Base-by-base conservation (phyloP, 352 stramenopile species). In the Pythium chondricola region DNA sequence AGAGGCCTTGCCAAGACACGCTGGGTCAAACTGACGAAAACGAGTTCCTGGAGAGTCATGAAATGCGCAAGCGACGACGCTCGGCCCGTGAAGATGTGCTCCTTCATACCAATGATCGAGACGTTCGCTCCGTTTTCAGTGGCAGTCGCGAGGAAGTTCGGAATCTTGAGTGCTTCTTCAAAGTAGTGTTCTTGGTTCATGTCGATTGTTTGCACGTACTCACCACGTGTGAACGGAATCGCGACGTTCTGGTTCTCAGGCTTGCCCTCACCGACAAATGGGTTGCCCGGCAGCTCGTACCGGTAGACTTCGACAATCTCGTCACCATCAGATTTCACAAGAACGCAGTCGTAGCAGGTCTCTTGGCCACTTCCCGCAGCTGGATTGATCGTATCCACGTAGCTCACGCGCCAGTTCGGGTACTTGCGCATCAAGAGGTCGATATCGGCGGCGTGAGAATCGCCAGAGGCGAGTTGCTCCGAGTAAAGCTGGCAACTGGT, bases 381-480 rank as follows among this genome's bases (percentile, higher is more conserved):
- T 63, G 59, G 90, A 8, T 67, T 64, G 39, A 90, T 81, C 46
- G 79, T 91, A 39, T 96, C 82, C 9, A 96, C 79, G 55, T 95
- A 95, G 30, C 80, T 90, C 38, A 95, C 85, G 33, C 85, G 86
- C 64, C 82, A 89, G 63, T 98, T 97, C 20, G 94, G 95, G 71
- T 97, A 98, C 49, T 97, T 93, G 16, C 95, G 86, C 85, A 99
- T 96, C 2, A 99, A 74, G 21, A 97, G 65, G 44, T 99, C 96
- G 55, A 99, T 99, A 62, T 99, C 96, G 7, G 97, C 89, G 24
- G 84, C 82, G 17, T 79, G 75, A 2, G 65, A 65, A 42, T 95
- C 81, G 31, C 79, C 76, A 6, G 65, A 50, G 13, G 79, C 78
- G 25, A 89, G 67, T 43, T 93, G 80, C 41, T 93, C 73, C 9